Conservation (phyloP, 176 grass and related monocot genomes). For the Oryza meyeriana region DNA sequence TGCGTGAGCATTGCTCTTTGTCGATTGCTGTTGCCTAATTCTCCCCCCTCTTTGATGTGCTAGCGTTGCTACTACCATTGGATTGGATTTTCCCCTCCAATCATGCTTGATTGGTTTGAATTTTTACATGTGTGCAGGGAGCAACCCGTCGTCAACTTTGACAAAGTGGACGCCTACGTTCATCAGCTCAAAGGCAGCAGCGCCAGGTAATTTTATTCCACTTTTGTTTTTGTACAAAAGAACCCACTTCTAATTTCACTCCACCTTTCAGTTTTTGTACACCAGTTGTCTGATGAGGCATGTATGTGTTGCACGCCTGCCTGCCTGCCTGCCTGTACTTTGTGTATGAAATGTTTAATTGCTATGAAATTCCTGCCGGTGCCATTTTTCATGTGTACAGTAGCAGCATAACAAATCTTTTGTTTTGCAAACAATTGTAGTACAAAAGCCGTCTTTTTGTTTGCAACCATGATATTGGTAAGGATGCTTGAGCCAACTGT, state of each 20-base stretch:
- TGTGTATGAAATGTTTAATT: neutral
- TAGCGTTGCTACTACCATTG: neutral
- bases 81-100: neutral
- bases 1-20: neutral
- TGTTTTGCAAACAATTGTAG: neutral
- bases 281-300: neutral
- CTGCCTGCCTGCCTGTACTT: neutral
- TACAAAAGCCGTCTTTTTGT: neutral
- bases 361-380: neutral
- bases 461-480: too few species aligned
- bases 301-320: neutral
- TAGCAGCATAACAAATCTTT: neutral
- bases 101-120: neutral
- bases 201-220: constrained; percentile 50
- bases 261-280: neutral
- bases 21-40: neutral
- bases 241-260: neutral
- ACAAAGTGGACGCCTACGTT: constrained; percentile 68
- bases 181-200: constrained; percentile 93
- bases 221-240: neutral
- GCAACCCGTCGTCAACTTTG: constrained; percentile 61
- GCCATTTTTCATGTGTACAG: neutral
- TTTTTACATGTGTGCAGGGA: constrained; percentile 34
- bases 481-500: too few species aligned
- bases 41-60: neutral